Conservation (phyloP, 345 rosid species). For the Capsella bursapastoris region DNA sequence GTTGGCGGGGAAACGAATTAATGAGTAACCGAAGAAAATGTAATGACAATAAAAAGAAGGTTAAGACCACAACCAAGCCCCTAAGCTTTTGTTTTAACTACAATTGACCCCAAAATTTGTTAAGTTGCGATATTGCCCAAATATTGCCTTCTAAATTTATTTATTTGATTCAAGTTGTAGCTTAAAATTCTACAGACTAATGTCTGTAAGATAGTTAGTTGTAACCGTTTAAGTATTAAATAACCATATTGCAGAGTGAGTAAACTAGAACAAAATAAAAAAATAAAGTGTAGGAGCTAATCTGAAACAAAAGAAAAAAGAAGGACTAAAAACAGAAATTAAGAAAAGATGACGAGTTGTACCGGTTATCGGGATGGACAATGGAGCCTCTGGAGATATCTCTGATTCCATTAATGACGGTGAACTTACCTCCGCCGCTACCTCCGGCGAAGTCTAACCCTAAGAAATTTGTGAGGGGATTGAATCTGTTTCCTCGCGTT, state of each 20-base stretch:
- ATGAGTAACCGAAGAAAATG: conserved; percentile 28
- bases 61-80: conserved; percentile 20
- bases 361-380: conserved; percentile 90
- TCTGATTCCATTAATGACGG: conserved; percentile 58
- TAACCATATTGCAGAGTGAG: not conserved
- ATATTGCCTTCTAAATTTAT: not conserved
- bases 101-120: conserved; percentile 11
- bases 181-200: too few relatives aligned
- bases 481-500: conserved; percentile 30
- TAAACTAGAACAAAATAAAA: not conserved
- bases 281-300: not conserved
- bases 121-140: not conserved
- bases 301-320: not conserved
- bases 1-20: conserved; percentile 39
- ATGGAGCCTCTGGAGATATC: conserved; percentile 57
- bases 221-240: too few relatives aligned
- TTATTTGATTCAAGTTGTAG: not conserved
- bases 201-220: not conserved
- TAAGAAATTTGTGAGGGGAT: conserved; percentile 34
- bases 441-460: conserved; percentile 35
- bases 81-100: not conserved
- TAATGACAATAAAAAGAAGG: not conserved
- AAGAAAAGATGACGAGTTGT: not conserved
- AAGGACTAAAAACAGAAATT: not conserved
- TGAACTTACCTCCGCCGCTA: conserved; percentile 39